Evolutionary conservation across 129 eudicot species (phyloP), one percentile per base, ranked within the genome.

Genomic region (Escallonia herrerae): DNA sequence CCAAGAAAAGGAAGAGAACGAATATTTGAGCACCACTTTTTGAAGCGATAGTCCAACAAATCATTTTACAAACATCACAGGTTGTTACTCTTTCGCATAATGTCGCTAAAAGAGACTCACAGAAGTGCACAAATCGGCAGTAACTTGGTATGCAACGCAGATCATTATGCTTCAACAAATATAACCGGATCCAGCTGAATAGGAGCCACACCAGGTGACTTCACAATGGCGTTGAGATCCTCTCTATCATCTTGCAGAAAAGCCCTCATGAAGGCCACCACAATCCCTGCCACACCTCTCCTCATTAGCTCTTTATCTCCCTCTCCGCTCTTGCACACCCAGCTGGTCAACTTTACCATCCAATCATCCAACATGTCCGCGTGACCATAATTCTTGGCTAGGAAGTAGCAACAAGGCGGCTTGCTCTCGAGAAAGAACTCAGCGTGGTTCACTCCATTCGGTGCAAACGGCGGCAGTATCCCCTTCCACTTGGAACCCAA

Each of bases 391-490:
- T 82, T 76, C 83, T 63, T 70, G 3, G 77, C 78, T 2, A 74
- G 58, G 49, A 71, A 78, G 63, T 74, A 79, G 8, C 72, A 65
- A 5, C 69, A 60, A 0, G 86, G 75, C 2, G 83, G 80, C 56
- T 74, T 75, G 40, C 78, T 54, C 79, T 78, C 84, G 55, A 74
- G 71, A 33, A 70, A 82, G 33, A 82, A 82, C 62, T 82, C 83
- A 7, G 80, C 67, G 33, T 82, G 80, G 52, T 76, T 82, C 14
- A 56, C 56, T 14, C 80, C 80, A 9, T 42, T 8, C 1, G 87
- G 87, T 7, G 78, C 78, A 5, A 72, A 69, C 2, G 83, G 75
- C 2, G 77, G 76, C 2, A 70, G 7, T 2, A 66, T 2, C 33
- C 69, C 48, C 53, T 52, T 74, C 2, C 11, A 8, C 40, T 71